A percentile compares a stretch with the other conserved stretches of the same genome.
These are phyloP conservation scores for Stagonosporopsis cucurbitacearum DNA, from an alignment of 2,329 filamentous ascomycete genomes.

Conservation along the genomic window DNA sequence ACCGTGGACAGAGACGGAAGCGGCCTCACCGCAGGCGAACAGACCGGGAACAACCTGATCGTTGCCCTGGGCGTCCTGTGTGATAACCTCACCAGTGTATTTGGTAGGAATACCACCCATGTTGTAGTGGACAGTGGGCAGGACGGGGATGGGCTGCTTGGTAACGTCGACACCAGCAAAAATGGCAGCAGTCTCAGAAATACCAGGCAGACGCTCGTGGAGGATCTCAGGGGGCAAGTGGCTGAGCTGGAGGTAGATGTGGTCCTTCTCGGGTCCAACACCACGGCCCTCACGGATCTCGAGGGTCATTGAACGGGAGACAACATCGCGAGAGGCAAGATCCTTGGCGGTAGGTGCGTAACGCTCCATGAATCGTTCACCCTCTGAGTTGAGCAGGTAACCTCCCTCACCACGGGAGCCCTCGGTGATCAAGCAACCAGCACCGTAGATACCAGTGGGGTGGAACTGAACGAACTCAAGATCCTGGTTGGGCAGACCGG, in stretches of 20 bases:
- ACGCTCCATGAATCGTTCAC: slow-evolving; percentile 99
- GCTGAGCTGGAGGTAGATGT: slow-evolving; percentile 97
- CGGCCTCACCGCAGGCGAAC: slow-evolving; percentile 95
- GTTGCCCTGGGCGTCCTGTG: slow-evolving; percentile 81
- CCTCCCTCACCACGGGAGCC: slow-evolving; percentile 97
- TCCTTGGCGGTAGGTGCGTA: slow-evolving; percentile 98
- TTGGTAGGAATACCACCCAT: slow-evolving; percentile 99
- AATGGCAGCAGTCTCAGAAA: slow-evolving; percentile 97
- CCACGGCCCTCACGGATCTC: slow-evolving; percentile 97
- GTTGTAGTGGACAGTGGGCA: slow-evolving; percentile 99
- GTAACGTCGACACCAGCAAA: slow-evolving; percentile 96
- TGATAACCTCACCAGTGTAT: slow-evolving; percentile 96
- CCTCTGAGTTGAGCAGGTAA: slow-evolving; percentile 95
- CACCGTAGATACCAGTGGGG: slow-evolving; percentile 98
- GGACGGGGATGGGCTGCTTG: slow-evolving; percentile 95
- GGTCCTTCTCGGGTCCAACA: slow-evolving; percentile 96
- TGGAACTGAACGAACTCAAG: slow-evolving; percentile 99
- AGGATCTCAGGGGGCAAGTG: slow-evolving; percentile 92
- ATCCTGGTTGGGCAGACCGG: slow-evolving; percentile 98
- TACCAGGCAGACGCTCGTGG: slow-evolving; percentile 95
- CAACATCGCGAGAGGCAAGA: slow-evolving; percentile 93
- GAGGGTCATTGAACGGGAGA: slow-evolving; percentile 97
- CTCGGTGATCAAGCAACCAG: slow-evolving; percentile 94
- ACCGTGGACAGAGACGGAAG: slow-evolving; percentile 96
- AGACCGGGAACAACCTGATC: slow-evolving; percentile 94